Evolutionary conservation across 2,329 filamentous ascomycete genomes (phyloP).

Genomic region (Botryosphaeria dothidea): DNA sequence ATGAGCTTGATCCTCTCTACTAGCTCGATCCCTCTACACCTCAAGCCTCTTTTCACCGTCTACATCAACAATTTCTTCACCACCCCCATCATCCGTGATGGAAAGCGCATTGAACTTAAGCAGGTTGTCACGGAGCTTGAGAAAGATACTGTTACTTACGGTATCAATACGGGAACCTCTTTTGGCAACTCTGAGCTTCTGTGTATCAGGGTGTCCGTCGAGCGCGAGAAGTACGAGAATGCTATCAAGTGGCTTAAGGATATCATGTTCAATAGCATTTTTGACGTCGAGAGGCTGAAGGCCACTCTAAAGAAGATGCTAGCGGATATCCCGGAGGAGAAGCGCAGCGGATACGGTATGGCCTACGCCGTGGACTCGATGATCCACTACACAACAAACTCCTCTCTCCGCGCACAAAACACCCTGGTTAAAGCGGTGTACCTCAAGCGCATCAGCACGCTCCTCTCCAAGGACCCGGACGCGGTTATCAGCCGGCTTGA

Average conservation of each 20-base stretch:
- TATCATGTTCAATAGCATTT: slow-evolving; percentile 85
- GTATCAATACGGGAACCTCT: slow-evolving; percentile 65
- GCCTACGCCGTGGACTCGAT: slow-evolving; percentile 66
- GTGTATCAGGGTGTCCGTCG: slow-evolving; percentile 79
- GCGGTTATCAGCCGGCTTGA: slow-evolving; percentile 77
- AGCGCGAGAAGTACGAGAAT: slow-evolving; percentile 81
- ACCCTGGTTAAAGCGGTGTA: slow-evolving; percentile 87
- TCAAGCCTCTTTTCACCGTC: slow-evolving; percentile 80
- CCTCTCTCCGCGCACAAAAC: slow-evolving; percentile 73
- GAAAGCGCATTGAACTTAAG: slow-evolving; percentile 80
- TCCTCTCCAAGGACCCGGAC: slow-evolving; percentile 76
- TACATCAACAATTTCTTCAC: slow-evolving; percentile 95
- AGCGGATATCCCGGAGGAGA: slow-evolving; percentile 90
- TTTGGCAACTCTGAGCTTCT: slow-evolving; percentile 81
- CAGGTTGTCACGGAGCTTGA: slow-evolving; percentile 90
- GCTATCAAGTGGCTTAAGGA: slow-evolving; percentile 82
- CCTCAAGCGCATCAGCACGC: slow-evolving; percentile 78
- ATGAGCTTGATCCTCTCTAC: slow-evolving; percentile 81
- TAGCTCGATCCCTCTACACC: slow-evolving; percentile 71
- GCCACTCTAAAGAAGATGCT: slow-evolving; percentile 75
- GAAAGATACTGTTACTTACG: slow-evolving; percentile 84
- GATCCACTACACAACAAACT: slow-evolving; percentile 76
- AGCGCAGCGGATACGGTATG: slow-evolving; percentile 78
- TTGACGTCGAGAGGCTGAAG: slow-evolving; percentile 67
- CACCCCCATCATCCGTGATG: slow-evolving; percentile 77